Conservation (phyloP, 495 filamentous ascomycete genomes). For the Lasiosphaeria hispida region DNA sequence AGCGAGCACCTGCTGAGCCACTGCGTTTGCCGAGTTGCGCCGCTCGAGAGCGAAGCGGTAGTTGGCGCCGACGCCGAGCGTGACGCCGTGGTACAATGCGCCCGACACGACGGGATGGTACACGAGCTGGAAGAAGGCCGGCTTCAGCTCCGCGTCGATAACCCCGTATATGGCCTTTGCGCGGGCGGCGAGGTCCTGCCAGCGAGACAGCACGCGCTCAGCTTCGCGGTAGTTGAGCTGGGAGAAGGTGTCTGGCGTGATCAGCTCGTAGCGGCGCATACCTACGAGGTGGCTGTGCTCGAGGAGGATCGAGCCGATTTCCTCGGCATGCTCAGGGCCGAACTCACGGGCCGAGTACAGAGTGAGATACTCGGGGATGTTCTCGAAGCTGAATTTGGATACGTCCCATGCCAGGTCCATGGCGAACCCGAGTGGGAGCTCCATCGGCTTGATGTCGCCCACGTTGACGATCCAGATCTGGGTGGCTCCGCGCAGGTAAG, state of each 20-base stretch:
- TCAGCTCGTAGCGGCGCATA: constrained; percentile 56
- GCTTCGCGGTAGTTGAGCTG: constrained; percentile 60
- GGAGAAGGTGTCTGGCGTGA: constrained; percentile 50
- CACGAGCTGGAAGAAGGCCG: constrained; percentile 61
- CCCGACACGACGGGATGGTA: constrained; percentile 57
- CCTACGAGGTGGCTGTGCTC: constrained; percentile 54
- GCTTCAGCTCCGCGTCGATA: constrained; percentile 33
- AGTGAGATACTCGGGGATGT: constrained; percentile 21
- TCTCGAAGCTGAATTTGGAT: constrained; percentile 41
- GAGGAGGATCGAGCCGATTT: constrained; percentile 51
- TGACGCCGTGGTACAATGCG: constrained; percentile 49
- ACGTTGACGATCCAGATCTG: constrained; percentile 67
- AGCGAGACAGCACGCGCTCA: constrained; percentile 51
- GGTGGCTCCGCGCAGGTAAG: constrained; percentile 51
- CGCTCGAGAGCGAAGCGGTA: constrained; percentile 54
- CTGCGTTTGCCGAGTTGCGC: constrained; percentile 55
- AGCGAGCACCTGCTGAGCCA: constrained; percentile 49
- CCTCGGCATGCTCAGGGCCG: constrained; percentile 36
- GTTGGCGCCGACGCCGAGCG: constrained; percentile 52
- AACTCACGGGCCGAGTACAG: constrained; percentile 46
- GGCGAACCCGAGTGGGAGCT: constrained; percentile 26
- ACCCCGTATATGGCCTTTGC: constrained; percentile 45
- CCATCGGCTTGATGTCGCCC: constrained; percentile 61
- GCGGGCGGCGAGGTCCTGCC: constrained; percentile 44
- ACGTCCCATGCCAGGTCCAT: constrained; percentile 59